A percentile compares a stretch with the other conserved stretches of the same genome.
These are phyloP conservation scores for Anisodus tanguticus DNA, from an alignment of 257 asterid species.

Conservation along the genomic window DNA sequence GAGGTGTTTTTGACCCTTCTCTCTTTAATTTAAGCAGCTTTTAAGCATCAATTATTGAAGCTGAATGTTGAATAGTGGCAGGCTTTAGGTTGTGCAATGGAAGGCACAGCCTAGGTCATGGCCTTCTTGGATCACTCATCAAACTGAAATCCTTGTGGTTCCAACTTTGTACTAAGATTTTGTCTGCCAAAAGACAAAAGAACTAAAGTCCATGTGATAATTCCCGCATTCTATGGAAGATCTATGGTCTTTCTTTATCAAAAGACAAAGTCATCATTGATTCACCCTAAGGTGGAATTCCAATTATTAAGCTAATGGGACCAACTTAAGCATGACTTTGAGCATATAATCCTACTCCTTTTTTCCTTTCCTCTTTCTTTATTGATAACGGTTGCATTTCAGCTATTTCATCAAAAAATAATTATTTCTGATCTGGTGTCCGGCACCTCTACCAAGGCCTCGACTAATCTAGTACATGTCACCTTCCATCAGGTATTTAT, in stretches of 20 bases:
- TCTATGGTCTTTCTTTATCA: not conserved
- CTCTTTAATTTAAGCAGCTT: not conserved
- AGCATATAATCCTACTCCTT: conserved; percentile 1
- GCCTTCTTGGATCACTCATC: not conserved
- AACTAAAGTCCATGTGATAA: conserved; percentile 34
- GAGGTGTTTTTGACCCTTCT: too few relatives aligned
- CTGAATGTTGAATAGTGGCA: too few relatives aligned
- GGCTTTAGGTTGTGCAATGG: not conserved
- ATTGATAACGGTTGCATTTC: not conserved
- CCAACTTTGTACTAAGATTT: not conserved
- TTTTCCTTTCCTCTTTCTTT: not conserved
- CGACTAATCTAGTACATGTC: too few relatives aligned
- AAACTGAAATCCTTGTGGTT: not conserved
- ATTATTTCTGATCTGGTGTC: too few relatives aligned
- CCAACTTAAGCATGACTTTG: conserved; percentile 36
- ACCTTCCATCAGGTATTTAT: too few relatives aligned
- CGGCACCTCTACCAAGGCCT: too few relatives aligned
- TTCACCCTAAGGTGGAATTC: conserved; percentile 22
- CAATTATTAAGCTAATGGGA: conserved; percentile 34
- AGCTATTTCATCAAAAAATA: too few relatives aligned
- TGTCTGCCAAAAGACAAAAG: not conserved
- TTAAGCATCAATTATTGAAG: not conserved
- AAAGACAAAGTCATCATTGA: conserved; percentile 31
- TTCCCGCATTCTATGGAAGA: conserved; percentile 35
- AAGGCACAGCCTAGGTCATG: not conserved